These are phyloP conservation scores for Boletus pseudo-olivaceus DNA, from an alignment of 768 basidiomycete species.

Conservation along the genomic window DNA sequence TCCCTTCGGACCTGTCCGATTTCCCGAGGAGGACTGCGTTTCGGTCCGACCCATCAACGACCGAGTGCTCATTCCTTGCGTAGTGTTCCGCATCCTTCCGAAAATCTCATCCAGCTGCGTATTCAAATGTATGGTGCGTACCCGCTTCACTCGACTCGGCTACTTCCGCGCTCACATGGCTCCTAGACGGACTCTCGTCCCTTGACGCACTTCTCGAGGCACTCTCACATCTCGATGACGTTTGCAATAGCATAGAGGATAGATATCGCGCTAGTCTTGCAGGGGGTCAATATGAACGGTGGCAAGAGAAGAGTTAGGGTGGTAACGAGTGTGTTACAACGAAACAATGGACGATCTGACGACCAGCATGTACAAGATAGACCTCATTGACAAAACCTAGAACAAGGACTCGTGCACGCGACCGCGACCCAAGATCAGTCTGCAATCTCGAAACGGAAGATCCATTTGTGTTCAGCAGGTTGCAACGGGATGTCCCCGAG, in stretches of 20 bases:
- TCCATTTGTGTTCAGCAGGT: conserved; percentile 27
- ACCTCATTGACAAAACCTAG: not conserved
- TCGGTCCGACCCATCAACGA: not conserved
- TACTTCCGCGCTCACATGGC: not conserved
- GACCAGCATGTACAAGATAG: not conserved
- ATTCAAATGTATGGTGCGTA: conserved; percentile 98
- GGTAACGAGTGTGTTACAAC: not conserved
- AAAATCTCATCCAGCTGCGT: conserved; percentile 93
- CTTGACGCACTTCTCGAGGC: conserved; percentile 75
- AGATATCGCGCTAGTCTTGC: conserved; percentile 60
- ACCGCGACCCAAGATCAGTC: not conserved
- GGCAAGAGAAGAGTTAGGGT: conserved; percentile 61
- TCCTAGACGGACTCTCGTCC: conserved; percentile 80
- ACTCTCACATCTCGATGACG: conserved; percentile 70
- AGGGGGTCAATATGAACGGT: conserved; percentile 54
- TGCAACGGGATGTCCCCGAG: conserved; percentile 16
- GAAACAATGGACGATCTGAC: conserved; percentile 4
- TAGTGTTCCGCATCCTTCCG: conserved; percentile 84
- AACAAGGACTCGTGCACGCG: not conserved
- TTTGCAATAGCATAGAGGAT: conserved; percentile 69
- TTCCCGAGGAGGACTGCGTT: not conserved
- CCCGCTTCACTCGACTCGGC: not conserved
- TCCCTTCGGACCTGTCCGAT: conserved; percentile 1
- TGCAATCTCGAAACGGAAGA: conserved; percentile 18
- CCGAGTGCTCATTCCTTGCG: not conserved